Percentiles rank a stretch among this genome's conserved stretches.
These are phyloP conservation scores for Pythium aphanidermatum DNA, from an alignment of 352 stramenopile genomes.

Conservation along the genomic window DNA sequence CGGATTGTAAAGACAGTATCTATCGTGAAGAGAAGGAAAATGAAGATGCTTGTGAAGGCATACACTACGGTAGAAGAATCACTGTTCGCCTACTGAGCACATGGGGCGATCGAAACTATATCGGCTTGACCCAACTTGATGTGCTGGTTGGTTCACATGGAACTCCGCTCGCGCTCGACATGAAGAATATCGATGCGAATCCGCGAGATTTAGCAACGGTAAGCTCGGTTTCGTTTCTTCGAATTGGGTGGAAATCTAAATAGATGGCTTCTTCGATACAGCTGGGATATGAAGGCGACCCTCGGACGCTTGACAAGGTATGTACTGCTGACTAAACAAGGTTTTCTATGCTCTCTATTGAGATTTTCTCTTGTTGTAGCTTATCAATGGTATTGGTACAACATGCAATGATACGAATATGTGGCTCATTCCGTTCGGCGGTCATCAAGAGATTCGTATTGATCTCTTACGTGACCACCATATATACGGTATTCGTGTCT, in stretches of 20 bases:
- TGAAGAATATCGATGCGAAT: conserved; percentile 43
- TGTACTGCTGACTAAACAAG: not conserved
- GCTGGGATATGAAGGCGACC: conserved; percentile 70
- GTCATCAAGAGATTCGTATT: conserved; percentile 40
- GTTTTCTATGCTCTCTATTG: no score
- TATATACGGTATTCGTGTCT: conserved; percentile 62
- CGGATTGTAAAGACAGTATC: conserved; percentile 15
- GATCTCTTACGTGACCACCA: conserved; percentile 45
- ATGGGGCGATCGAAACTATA: conserved; percentile 80
- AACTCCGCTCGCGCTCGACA: conserved; percentile 31
- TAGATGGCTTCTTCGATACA: conserved; percentile 17
- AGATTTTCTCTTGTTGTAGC: no score
- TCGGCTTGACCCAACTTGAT: conserved; percentile 76
- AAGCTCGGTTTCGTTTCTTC: conserved; percentile 5
- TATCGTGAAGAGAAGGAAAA: conserved; percentile 12
- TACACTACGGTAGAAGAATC: conserved; percentile 44
- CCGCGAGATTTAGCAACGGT: conserved; percentile 71
- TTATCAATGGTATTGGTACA: conserved; percentile 73
- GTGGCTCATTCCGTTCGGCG: conserved; percentile 80
- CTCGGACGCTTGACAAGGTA: conserved; percentile 86
- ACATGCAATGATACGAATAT: conserved; percentile 89
- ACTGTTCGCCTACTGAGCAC: conserved; percentile 51
- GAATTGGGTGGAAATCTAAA: not conserved
- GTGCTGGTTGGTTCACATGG: conserved; percentile 48
- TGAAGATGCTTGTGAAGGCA: conserved; percentile 4